Evolutionary conservation across 2,329 filamentous ascomycete genomes (phyloP).

Genomic region (Colletotrichum siamense): DNA sequence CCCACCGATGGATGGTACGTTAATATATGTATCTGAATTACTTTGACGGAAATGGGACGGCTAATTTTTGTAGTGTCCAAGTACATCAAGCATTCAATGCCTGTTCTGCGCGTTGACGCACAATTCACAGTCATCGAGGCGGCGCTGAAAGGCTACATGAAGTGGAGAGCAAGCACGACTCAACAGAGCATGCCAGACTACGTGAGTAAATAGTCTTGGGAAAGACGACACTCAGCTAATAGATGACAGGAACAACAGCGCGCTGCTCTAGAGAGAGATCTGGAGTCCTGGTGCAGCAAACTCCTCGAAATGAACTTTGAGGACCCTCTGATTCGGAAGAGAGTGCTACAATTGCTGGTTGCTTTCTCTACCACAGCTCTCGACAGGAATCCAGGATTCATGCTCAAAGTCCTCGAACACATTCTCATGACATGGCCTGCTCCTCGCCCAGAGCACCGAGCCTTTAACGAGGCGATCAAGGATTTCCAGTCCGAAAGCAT

Average conservation of each 20-base stretch:
- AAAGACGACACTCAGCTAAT: background rate
- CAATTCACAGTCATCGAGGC: conserved; percentile 91
- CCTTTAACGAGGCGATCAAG: conserved; percentile 88
- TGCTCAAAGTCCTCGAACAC: conserved; percentile 88
- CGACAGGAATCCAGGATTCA: conserved; percentile 78
- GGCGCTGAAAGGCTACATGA: conserved; percentile 85
- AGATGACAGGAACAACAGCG: conserved; percentile 52
- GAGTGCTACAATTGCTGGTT: conserved; percentile 81
- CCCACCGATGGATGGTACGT: conserved; percentile 69
- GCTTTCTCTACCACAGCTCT: conserved; percentile 84
- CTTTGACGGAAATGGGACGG: background rate
- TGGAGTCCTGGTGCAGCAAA: conserved; percentile 76
- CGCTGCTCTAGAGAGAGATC: conserved; percentile 63
- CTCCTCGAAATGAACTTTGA: conserved; percentile 76
- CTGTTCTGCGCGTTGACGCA: conserved; percentile 83
- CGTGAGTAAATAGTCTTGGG: background rate
- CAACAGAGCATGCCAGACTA: conserved; percentile 23
- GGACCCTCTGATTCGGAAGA: conserved; percentile 84
- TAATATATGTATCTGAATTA: background rate
- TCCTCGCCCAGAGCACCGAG: conserved; percentile 71
- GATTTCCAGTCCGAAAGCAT: conserved; percentile 86
- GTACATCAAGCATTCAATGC: conserved; percentile 73
- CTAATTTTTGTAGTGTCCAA: conserved; percentile 46
- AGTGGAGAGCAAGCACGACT: conserved; percentile 62
- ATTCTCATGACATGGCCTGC: conserved; percentile 84